A percentile compares a stretch with the other conserved stretches of the same genome.
phyloP scores from a whole-genome alignment of 805 yeast species.

The Cephaloascus albidus region DNA sequence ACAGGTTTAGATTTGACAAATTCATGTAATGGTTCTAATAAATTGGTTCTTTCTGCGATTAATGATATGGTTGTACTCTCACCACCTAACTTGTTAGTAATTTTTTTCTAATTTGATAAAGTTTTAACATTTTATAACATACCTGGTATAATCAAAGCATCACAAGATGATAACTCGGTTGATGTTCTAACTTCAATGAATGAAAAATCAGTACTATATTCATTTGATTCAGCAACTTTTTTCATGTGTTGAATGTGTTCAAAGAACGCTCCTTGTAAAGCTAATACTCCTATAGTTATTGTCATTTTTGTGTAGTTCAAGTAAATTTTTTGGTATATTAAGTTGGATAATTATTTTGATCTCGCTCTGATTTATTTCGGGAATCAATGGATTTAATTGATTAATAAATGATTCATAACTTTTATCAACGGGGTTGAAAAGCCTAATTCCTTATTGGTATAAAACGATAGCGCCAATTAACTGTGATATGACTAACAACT shows the following conservation, averaged over 20 bases:
- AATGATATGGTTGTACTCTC: conserved; percentile 64
- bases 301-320: neutral
- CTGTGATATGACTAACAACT: no score
- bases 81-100: conserved; percentile 27
- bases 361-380: no score
- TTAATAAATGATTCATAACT: no score
- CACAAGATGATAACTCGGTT: conserved; percentile 38
- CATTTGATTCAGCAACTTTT: conserved; percentile 14
- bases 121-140: neutral
- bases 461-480: no score
- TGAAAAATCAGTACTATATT: conserved; percentile 17
- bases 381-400: no score
- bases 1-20: conserved; percentile 47
- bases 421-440: no score
- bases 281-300: conserved; percentile 53
- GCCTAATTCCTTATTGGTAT: no score
- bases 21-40: conserved; percentile 42
- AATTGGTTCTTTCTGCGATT: conserved; percentile 55
- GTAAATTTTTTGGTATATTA: no score
- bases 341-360: no score
- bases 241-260: conserved; percentile 54
- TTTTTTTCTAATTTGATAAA: neutral
- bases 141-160: conserved; percentile 62
- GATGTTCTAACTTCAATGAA: conserved; percentile 42
- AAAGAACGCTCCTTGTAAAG: conserved; percentile 71